A percentile compares a stretch with the other conserved stretches of the same genome.
phyloP scores from a whole-genome alignment of 2,329 filamentous ascomycete species.

The Hypoxylon sp. region DNA sequence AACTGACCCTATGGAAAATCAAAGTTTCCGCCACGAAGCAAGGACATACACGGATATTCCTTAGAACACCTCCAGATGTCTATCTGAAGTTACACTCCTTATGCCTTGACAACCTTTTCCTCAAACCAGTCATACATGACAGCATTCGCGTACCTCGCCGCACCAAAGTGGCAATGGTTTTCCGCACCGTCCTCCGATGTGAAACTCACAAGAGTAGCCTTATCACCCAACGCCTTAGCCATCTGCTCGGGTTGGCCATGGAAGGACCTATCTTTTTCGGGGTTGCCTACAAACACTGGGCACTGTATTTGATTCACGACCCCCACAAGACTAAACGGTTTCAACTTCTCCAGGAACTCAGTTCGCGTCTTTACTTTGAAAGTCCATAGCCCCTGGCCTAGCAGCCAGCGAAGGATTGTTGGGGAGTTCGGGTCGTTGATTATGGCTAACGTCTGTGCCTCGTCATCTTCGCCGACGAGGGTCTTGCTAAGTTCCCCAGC shows the following conservation, averaged over 20 bases:
- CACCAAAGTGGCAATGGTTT: constrained; percentile 31
- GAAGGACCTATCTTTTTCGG: constrained; percentile 49
- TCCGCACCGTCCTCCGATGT: constrained; percentile 25
- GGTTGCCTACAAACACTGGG: constrained; percentile 47
- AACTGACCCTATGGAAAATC: not conserved
- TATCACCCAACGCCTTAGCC: constrained; percentile 42
- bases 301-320: constrained; percentile 41
- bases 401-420: constrained; percentile 18
- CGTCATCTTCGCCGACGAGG: not conserved
- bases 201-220: constrained; percentile 40
- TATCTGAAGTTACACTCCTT: not conserved
- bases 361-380: constrained; percentile 22
- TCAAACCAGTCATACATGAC: constrained; percentile 37
- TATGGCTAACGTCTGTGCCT: constrained; percentile 4
- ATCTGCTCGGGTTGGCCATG: constrained; percentile 48
- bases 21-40: not conserved
- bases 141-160: constrained; percentile 21
- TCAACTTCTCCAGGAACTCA: constrained; percentile 18
- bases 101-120: constrained; percentile 31
- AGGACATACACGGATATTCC: not conserved
- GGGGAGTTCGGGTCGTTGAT: constrained; percentile 15
- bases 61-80: not conserved
- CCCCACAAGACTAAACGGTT: constrained; percentile 12
- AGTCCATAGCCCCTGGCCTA: constrained; percentile 29
- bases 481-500: not conserved